Percentiles rank a stretch among this genome's conserved stretches.
phyloP scores from a whole-genome alignment of 2,329 filamentous ascomycete genomes.

The Botrytis pseudocinerea region DNA sequence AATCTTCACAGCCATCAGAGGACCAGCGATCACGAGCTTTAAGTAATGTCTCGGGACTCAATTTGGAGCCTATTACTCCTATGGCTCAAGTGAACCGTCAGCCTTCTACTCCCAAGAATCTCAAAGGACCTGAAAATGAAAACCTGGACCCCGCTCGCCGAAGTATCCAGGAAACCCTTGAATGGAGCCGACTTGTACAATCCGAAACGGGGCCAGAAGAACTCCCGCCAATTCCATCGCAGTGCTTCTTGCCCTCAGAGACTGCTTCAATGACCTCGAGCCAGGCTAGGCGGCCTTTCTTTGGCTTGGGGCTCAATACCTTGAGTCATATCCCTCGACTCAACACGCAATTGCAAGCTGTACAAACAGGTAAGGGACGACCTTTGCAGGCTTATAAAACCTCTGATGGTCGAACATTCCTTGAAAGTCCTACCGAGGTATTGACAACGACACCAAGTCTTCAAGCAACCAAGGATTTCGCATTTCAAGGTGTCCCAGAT shows the following conservation, averaged over 20 bases:
- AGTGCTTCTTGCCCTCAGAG: conserved; percentile 42
- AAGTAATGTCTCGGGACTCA: conserved; percentile 24
- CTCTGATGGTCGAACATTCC: conserved; percentile 31
- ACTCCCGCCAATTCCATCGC: conserved; percentile 42
- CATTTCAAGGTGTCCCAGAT: conserved; percentile 22
- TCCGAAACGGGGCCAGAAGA: conserved; percentile 32
- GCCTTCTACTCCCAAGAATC: conserved; percentile 12
- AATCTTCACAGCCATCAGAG: conserved; percentile 24
- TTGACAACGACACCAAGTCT: conserved; percentile 34
- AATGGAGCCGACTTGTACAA: conserved; percentile 35
- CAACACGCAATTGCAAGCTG: conserved; percentile 19
- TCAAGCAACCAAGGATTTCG: conserved; percentile 30
- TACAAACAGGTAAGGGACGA: conserved; percentile 21
- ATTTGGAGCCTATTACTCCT: conserved; percentile 19
- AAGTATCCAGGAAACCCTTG: conserved; percentile 35
- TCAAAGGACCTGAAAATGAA: conserved; percentile 14
- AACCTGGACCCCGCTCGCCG: conserved; percentile 16
- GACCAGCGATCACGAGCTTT: conserved; percentile 20
- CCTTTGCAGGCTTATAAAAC: conserved; percentile 37
- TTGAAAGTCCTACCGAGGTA: conserved; percentile 39
- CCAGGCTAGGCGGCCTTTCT: conserved; percentile 35
- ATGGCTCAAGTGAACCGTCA: conserved; percentile 24
- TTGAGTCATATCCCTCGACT: conserved; percentile 35
- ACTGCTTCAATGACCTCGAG: conserved; percentile 36
- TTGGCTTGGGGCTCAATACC: conserved; percentile 35